Evolutionary conservation across 2,329 filamentous ascomycete genomes (phyloP).

Genomic region (Pseudopyrenochaeta lycopersici): DNA sequence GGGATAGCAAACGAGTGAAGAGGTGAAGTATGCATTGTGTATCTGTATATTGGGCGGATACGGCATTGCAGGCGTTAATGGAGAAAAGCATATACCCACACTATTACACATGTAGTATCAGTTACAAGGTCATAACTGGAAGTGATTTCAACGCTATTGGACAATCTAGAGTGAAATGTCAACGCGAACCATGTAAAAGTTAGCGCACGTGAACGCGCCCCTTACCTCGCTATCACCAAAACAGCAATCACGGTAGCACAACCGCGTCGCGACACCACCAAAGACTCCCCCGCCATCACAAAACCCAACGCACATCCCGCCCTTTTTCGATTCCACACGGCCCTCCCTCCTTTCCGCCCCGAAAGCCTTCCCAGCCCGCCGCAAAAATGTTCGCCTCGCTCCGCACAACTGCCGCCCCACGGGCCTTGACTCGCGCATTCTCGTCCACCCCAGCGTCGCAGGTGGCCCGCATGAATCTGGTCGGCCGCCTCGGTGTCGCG

Average conservation of each 20-base stretch:
- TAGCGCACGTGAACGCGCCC: conserved; percentile 13
- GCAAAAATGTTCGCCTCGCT: conserved; percentile 40
- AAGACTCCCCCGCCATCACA: conserved; percentile 10
- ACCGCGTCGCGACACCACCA: conserved; percentile 23
- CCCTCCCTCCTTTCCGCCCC: neutral
- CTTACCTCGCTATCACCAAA: conserved; percentile 9
- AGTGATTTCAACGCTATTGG: neutral
- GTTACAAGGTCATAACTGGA: neutral
- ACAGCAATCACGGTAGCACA: conserved; percentile 13
- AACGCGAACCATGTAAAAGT: neutral
- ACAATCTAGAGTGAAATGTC: too few species aligned
- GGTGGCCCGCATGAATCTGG: conserved; percentile 82
- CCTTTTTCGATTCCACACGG: neutral
- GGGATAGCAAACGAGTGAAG: conserved; percentile 68
- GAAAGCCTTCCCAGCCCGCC: neutral
- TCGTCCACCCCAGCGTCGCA: conserved; percentile 70
- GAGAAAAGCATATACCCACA: conserved; percentile 16
- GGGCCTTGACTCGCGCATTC: conserved; percentile 73
- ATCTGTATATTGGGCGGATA: conserved; percentile 13
- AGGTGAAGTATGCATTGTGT: conserved; percentile 12
- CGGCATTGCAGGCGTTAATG: conserved; percentile 21
- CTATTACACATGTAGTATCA: neutral
- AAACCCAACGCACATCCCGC: conserved; percentile 10
- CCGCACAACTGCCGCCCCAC: conserved; percentile 62
- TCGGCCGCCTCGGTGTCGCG: conserved; percentile 82